Evolutionary conservation across 2,329 filamentous ascomycete species (phyloP), one percentile per base, ranked within the genome.

Genomic region (Fusarium beomiforme): DNA sequence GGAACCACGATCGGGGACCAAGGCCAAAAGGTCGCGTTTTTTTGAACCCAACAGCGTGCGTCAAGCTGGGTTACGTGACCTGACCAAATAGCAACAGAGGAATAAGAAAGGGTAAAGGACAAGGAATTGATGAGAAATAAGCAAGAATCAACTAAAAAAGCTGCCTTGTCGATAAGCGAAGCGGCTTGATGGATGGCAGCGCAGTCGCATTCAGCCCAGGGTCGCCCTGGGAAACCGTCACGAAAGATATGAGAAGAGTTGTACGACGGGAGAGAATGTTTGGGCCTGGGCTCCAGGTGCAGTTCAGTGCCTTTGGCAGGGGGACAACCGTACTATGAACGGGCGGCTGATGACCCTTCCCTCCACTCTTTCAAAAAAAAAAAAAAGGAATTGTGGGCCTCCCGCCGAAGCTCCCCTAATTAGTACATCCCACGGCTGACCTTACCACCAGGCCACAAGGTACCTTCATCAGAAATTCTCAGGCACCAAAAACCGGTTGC

Each of bases 191-290:
- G 73, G 75, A 75, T 76, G 75, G 68, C 59, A 76, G 75, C 71
- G 75, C 70, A 69, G 66, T 76, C 75, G 75, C 75, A 77, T 76
- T 66, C 49, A 66, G 67, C 70, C 75, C 67, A 41, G 64, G 74
- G 75, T 76, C 75, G 75, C 75, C 75, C 75, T 76, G 56, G 75
- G 75, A 75, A 74, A 76, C 75, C 57, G 71, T 70, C 67, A 77
- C 69, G 67, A 76, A 76, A 29, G 76, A 76, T 70, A 72, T 65
- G 71, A 67, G 68, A 70, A 60, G 69, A 69, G 74, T 71, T 69
- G 67, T 53, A 71, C 68, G 60, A 71, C 33, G 47, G 47, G 47
- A 21, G 56, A 70, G 58, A 61, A 65, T 72, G 75, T 75, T 76
- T 76, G 75, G 71, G 73, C 74, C 72, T 39, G 47, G 23, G 47